These are phyloP conservation scores for Neurospora sp. DNA, from an alignment of 495 filamentous ascomycete genomes.

Conservation along the genomic window DNA sequence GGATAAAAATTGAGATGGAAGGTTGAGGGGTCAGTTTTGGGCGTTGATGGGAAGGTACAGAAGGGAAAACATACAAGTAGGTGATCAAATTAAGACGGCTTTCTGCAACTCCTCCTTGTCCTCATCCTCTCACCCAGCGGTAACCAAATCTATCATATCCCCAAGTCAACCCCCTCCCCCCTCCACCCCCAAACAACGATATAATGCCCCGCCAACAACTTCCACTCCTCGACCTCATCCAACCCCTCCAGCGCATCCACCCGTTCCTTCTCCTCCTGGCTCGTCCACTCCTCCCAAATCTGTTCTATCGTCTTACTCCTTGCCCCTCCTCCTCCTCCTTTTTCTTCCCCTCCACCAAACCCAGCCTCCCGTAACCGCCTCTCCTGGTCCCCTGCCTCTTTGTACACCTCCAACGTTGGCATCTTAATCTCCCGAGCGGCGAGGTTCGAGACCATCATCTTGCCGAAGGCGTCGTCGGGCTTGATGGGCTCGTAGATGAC, in stretches of 20 bases:
- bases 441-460: conserved; percentile 85
- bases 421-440: conserved; percentile 74
- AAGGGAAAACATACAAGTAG: neutral
- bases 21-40: neutral
- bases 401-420: conserved; percentile 68
- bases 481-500: conserved; percentile 85
- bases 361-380: conserved; percentile 52
- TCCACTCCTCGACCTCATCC: conserved; percentile 96
- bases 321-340: conserved; percentile 20
- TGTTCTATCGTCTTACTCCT: conserved; percentile 52
- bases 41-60: neutral
- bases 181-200: conserved; percentile 69
- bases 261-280: conserved; percentile 63
- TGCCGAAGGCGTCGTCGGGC: conserved; percentile 75
- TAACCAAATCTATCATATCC: neutral
- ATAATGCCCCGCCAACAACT: conserved; percentile 79
- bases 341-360: conserved; percentile 34
- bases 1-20: neutral
- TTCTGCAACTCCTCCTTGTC: neutral
- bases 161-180: conserved; percentile 20
- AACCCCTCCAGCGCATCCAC: conserved; percentile 74
- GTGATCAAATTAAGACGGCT: neutral
- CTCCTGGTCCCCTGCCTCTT: conserved; percentile 53
- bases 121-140: neutral
- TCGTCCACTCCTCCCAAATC: conserved; percentile 69